phyloP scores from a whole-genome alignment of 2,329 filamentous ascomycete genomes.

The Microthyrium microscopicum region DNA sequence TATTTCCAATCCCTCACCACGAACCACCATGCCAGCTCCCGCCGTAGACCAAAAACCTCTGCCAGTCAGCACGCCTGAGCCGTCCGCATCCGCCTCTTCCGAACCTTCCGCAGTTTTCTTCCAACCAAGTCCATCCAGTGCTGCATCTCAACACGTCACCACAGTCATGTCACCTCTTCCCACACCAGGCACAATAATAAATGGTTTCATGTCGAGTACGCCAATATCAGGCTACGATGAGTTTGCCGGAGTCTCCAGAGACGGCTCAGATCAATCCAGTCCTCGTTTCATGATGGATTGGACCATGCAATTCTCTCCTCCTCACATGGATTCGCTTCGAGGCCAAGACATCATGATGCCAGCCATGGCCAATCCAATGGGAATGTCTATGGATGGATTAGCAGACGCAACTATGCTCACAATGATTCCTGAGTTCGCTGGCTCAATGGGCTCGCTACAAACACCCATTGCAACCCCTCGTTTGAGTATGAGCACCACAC shows the following conservation, averaged over 20 bases:
- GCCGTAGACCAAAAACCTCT: not conserved
- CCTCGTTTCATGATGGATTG: slow-evolving; percentile 33
- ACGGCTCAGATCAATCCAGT: slow-evolving; percentile 25
- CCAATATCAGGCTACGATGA: slow-evolving; percentile 31
- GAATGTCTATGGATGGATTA: slow-evolving; percentile 21
- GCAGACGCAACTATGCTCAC: slow-evolving; percentile 24
- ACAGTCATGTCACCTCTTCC: slow-evolving; percentile 21
- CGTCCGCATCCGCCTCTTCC: slow-evolving; percentile 1
- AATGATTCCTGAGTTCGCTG: slow-evolving; percentile 28
- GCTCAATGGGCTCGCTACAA: slow-evolving; percentile 23
- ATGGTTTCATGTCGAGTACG: slow-evolving; percentile 25
- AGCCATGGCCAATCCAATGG: slow-evolving; percentile 22
- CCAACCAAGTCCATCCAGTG: slow-evolving; percentile 23
- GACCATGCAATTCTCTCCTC: slow-evolving; percentile 26
- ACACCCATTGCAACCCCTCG: slow-evolving; percentile 30
- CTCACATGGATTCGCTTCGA: slow-evolving; percentile 21
- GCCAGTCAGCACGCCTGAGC: slow-evolving; percentile 1
- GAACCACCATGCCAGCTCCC: not conserved
- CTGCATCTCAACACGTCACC: slow-evolving; percentile 13
- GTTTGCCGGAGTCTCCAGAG: slow-evolving; percentile 20
- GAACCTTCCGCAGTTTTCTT: slow-evolving; percentile 22
- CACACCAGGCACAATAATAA: slow-evolving; percentile 17
- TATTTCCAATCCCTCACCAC: slow-evolving; percentile 11
- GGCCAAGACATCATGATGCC: slow-evolving; percentile 26
- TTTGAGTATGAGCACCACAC: slow-evolving; percentile 27